Base-by-base conservation (phyloP, 2,329 filamentous ascomycete genomes). In the Aaosphaeria pasadenensis region DNA sequence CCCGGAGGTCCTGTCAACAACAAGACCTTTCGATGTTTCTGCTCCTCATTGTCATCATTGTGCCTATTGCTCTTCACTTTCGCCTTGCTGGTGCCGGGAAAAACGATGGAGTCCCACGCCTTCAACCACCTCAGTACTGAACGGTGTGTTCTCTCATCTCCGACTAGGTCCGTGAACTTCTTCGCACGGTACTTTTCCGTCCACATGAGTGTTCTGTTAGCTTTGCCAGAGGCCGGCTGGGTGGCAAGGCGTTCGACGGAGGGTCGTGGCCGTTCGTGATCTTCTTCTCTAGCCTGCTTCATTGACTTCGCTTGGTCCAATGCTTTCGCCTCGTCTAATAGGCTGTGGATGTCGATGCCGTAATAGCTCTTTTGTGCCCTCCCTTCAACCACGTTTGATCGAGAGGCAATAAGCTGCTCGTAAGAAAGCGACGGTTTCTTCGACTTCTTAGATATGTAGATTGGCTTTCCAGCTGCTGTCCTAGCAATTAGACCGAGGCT, bases 181-280 rank as follows among this genome's bases (percentile, higher is more conserved):
- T 84, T 84, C 30, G 94, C 94, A 33, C 94, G 86, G 66, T 99
- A 99, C 67, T 99, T 99, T 66, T 99, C 94, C 0, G 92, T 96
- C 94, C 94, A 99, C 64, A 99, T 76, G 31, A 89, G 69, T 0
- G 83, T 80, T 53, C 62, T 68, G 17, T 52, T 62, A 11, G 54
- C 58, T 51, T 70, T 74, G 6, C 53, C 57, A 32, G 29, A 43
- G 31, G 59, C 64, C 11, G 47, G 36, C 11, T 42, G 33, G 6
- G 40, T 29, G 30, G 44, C 35, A 7, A 58, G 46, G 4, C 65
- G 55, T 53, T 80, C 77, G 5, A 75, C 57, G 0, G 74, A 72
- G 42, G 32, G 63, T 58, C 56, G 54, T 11, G 65, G 62, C 9
- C 58, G 49, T 6, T 70, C 58, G 7, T 58, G 49, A 6, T 70